A percentile compares a stretch with the other conserved stretches of the same genome.
These are phyloP conservation scores for Zygosaccharomyces rouxii DNA, from an alignment of 805 yeast species.

Conservation along the genomic window DNA sequence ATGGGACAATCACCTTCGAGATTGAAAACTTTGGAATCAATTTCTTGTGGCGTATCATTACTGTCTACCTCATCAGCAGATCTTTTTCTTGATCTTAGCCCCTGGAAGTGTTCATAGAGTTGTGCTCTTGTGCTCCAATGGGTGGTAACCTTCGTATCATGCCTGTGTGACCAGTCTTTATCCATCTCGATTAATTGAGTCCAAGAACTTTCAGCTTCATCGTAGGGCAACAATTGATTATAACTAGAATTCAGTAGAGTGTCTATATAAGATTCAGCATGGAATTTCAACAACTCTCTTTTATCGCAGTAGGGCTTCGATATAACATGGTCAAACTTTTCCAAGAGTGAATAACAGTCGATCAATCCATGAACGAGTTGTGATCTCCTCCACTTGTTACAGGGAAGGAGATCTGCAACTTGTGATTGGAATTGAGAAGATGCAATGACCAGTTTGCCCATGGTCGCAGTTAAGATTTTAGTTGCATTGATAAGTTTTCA, in stretches of 20 bases:
- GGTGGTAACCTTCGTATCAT: constrained; percentile 1
- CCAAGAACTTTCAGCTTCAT: constrained; percentile 18
- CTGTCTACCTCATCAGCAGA: constrained; percentile 9
- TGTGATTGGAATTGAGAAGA: constrained; percentile 30
- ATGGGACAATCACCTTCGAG: constrained; percentile 60
- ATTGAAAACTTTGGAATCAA: constrained; percentile 39
- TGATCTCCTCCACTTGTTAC: constrained; percentile 27
- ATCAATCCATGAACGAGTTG: constrained; percentile 26
- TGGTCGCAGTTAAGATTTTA: background rate
- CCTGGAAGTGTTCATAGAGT: constrained; percentile 15
- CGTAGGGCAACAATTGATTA: constrained; percentile 21
- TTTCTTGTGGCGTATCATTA: constrained; percentile 8
- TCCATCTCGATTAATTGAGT: constrained; percentile 15
- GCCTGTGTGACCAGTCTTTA: constrained; percentile 12
- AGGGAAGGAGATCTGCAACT: constrained; percentile 33
- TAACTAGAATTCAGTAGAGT: constrained; percentile 33
- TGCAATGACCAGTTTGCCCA: constrained; percentile 24
- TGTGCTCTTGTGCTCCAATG: constrained; percentile 13
- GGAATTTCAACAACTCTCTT: constrained; percentile 46
- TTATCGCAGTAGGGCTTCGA: constrained; percentile 18
- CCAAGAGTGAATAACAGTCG: constrained; percentile 21
- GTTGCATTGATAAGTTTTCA: background rate
- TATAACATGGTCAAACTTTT: constrained; percentile 24
- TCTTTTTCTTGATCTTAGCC: constrained; percentile 5
- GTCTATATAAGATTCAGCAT: constrained; percentile 42